Conservation (phyloP, 169 alveolate genomes). For the Cystoisospora suis region DNA sequence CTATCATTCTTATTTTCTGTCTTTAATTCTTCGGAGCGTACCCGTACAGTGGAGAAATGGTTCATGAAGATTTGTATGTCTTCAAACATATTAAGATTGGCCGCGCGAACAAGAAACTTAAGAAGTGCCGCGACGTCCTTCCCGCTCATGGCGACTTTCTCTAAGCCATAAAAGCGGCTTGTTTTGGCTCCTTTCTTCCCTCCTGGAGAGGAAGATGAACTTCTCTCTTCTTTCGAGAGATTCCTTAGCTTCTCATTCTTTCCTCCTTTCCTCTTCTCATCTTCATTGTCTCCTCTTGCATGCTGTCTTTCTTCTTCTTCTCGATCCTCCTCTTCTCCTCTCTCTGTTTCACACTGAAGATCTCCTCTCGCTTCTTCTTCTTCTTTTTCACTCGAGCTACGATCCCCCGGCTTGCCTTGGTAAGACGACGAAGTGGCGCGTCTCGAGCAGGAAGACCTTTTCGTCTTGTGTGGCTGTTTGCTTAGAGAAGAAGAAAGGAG, state of each 20-base stretch:
- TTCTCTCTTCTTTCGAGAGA: too few species aligned
- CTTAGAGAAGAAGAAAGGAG: too few species aligned
- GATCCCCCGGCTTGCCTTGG: too few species aligned
- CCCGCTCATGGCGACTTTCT: conserved; percentile 47
- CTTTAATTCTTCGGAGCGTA: conserved; percentile 19
- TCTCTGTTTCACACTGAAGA: background rate
- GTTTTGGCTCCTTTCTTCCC: too few species aligned
- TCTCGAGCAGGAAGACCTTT: too few species aligned
- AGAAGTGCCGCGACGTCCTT: conserved; percentile 53
- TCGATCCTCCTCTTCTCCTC: conserved; percentile 6
- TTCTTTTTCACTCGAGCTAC: too few species aligned
- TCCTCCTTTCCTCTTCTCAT: background rate
- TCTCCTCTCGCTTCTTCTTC: background rate
- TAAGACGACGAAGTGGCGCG: too few species aligned
- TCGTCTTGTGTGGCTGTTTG: too few species aligned
- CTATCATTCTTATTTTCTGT: too few species aligned
- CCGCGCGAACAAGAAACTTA: conserved; percentile 61
- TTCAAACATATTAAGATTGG: conserved; percentile 59
- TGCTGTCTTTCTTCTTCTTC: conserved; percentile 18
- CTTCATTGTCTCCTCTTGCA: too few species aligned
- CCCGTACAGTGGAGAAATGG: conserved; percentile 65
- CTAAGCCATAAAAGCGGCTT: background rate
- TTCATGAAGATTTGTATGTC: conserved; percentile 64
- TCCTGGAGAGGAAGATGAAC: too few species aligned
- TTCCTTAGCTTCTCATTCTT: background rate